phyloP scores from a whole-genome alignment of 1,284 basidiomycete genomes.

The Fomitopsis betulina region DNA sequence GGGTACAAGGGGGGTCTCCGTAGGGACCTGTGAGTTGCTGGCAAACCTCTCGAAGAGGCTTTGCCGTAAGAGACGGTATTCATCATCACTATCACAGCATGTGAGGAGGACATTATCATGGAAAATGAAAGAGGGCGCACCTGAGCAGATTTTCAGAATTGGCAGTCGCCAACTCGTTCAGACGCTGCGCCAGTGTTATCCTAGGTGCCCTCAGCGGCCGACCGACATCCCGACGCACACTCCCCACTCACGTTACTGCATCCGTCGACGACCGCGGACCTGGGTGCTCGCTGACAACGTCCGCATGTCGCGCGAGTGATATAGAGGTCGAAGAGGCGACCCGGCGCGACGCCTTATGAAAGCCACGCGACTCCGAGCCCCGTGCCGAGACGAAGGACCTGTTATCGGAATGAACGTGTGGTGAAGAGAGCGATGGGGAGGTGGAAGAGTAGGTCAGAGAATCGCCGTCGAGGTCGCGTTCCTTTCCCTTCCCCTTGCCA shows the following conservation, averaged over 20 bases:
- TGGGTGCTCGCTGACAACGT: slow-evolving; percentile 15
- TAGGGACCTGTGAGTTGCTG: slow-evolving; percentile 48
- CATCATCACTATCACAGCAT: slow-evolving; percentile 49
- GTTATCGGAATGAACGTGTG: slow-evolving; percentile 20
- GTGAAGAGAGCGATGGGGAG: slow-evolving; percentile 29
- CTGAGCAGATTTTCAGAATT: slow-evolving; percentile 73
- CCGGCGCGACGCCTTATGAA: slow-evolving; percentile 14
- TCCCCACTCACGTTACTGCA: slow-evolving; percentile 57
- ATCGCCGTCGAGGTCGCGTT: slow-evolving; percentile 35
- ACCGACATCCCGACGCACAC: slow-evolving; percentile 3
- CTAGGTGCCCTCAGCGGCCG: slow-evolving; percentile 32
- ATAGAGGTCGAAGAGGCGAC: slow-evolving; percentile 13
- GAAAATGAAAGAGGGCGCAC: slow-evolving; percentile 37
- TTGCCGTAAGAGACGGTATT: slow-evolving; percentile 71
- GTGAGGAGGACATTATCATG: not conserved
- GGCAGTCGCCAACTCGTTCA: slow-evolving; percentile 72
- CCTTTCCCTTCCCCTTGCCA: slow-evolving; percentile 59
- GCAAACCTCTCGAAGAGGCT: slow-evolving; percentile 73
- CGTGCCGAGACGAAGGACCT: slow-evolving; percentile 18
- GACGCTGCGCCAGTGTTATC: slow-evolving; percentile 66
- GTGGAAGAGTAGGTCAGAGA: slow-evolving; percentile 20
- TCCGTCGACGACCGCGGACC: slow-evolving; percentile 42
- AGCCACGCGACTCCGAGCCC: slow-evolving; percentile 9
- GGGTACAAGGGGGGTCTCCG: slow-evolving; percentile 58
- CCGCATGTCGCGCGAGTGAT: slow-evolving; percentile 15